Base-by-base conservation (phyloP, 345 rosid species). In the Syzygium jambos region DNA sequence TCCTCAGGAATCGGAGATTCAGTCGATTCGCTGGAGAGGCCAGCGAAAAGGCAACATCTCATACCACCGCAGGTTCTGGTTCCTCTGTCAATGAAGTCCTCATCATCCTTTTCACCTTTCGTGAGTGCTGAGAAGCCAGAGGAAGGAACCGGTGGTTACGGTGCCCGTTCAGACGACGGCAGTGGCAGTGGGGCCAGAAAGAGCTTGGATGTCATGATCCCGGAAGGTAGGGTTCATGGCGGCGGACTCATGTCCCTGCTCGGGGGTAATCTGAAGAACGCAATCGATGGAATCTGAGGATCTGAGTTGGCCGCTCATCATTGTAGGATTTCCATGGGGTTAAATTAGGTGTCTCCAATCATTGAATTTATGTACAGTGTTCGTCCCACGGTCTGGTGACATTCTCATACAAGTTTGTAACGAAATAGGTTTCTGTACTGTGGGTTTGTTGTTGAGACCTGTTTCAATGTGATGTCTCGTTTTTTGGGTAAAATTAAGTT, bases 181-280 rank as follows among this genome's bases (percentile, higher is more conserved):
- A 34, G 49, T 34, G 19, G 49, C 4, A 38, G 27, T 73, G 82
- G 80, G 82, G 4, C 82, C 15, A 73, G 49, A 53, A 91, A 89
- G 90, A 90, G 92, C 88, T 88, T 90, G 9, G 95, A 96, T 68
- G 90, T 88, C 87, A 87, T 91, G 93, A 90, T 95, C 88, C 98
- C 99, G 4, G 99, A 97, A 92, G 99, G 98, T 88, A 95, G 99
- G 94, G 99, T 97, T 77, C 99, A 97, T 57, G 99, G 99, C 2
- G 99, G 99, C 1, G 95, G 94, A 52, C 96, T 96, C 30, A 94
- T 97, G 99, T 96, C 97, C 88, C 88, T 97, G 90, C 93, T 96
- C 68, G 93, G 94, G 84, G 98, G 98, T 56, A 94, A 89, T 91
- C 88, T 95, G 89, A 94, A 92, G 90, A 92, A 91, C 87, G 91